Evolutionary conservation across 2,329 filamentous ascomycete genomes (phyloP), one percentile per base, ranked within the genome.

Genomic region (Daldinia eschscholtzii): DNA sequence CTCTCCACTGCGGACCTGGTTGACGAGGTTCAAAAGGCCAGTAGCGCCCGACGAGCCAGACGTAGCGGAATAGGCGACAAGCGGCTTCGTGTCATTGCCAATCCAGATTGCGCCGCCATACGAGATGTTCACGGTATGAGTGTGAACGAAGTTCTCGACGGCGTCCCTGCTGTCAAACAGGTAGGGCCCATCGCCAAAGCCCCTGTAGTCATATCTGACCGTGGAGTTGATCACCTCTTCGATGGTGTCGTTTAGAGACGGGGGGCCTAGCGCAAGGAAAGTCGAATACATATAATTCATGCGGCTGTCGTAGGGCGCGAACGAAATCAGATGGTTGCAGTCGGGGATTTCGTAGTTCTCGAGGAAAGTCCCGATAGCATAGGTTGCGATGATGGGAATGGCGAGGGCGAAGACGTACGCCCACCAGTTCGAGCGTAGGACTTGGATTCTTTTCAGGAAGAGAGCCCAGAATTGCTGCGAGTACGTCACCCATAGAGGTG

Each of bases 351-450:
- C 57, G 30, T 72, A 76, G n/a, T 67, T 62, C 18, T 67, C 39
- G 13, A 72, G 52, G 61, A 72, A 73, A 10, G 23, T 53, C 5
- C 57, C 64, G 37, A 75, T 61, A 33, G 72, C 71, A 39, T 67
- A 44, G 9, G 69, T 68, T 9, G 72, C 71, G 35, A 76, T 46
- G 23, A 77, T 64, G 5, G 76, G 74, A 28, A 78, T 72, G 12
- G 65, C 71, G 6, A 78, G 57, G 33, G 73, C 72, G 35, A 75
- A 70, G 18, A 78, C 7, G 60, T 77, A 76, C 2, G 72, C 69
- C 72, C 74, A 74, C 74, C 73, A 78, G 30, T 72, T 72, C 2
- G 71, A 71, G 20, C 72, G 70, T 2, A 78, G 61, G 12, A 77
- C 60, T 15, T 74, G 61, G 10, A 76, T 35, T 20, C 74, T 64